Base-by-base conservation (phyloP, 306 rosid species). In the Trifolium pratense region DNA sequence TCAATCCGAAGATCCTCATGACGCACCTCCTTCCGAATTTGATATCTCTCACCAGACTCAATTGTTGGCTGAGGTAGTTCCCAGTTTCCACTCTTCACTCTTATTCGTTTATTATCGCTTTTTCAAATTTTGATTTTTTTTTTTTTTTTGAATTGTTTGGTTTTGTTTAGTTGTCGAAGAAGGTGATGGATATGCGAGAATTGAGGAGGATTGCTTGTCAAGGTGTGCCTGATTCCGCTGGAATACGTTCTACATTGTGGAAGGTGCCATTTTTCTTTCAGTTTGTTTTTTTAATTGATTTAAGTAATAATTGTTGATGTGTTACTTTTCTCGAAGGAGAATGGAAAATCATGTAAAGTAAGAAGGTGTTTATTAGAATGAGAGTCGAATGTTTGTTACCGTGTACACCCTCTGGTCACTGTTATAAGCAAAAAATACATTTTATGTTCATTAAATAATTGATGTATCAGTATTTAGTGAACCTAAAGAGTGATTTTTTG, bases 161-260 rank as follows among this genome's bases (percentile, higher is more conserved):
- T 65, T 61, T 46, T 14, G 43, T 43, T 60, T 58, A 79, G 83
- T 49, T 95, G 62, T 95, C 97, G 42, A 91, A 64, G 87, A 91
- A 91, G 90, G 85, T 83, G 69, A 58, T 95, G 25, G 93, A 87
- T 81, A 57, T 91, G 51, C 75, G 83, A 6, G 97, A 90, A 18
- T 46, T 95, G 83, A 79, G 96, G 66, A 85, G 78, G 82, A 80
- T 88, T 76, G 86, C 97, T 3, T 87, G 91, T 70, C 97, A 91
- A 85, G 99, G 99, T 56, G 80, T 95, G 16, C 93, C 97, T 34
- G 99, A 95, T 76, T 88, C 92, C 60, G 84, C 93, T 70, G 97
- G 99, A 53, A 86, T 95, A 68, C 99, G 99, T 63, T 86, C 97
- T 46, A 87, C 96, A 0, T 96, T 87, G 42, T 95, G 99, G 99